Conservation (phyloP, 805 yeast species). For the Candida krabiensis region DNA sequence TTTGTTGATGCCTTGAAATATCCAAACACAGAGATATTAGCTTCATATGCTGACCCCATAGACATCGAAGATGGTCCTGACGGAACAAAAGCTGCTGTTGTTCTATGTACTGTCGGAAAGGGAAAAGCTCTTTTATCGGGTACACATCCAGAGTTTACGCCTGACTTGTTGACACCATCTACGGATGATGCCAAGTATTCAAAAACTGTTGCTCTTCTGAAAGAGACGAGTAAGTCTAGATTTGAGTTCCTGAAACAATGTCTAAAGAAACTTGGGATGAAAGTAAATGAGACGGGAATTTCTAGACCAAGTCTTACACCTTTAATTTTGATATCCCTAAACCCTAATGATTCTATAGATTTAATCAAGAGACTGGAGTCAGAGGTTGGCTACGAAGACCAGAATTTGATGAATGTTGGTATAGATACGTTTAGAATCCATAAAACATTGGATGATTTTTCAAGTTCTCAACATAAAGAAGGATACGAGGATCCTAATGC, state of each 20-base stretch:
- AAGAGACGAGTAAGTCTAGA: constrained; percentile 47
- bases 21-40: constrained; percentile 67
- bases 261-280: constrained; percentile 61
- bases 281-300: constrained; percentile 55
- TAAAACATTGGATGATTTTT: constrained; percentile 34
- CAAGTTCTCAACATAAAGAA: constrained; percentile 29
- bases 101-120: constrained; percentile 63
- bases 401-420: constrained; percentile 47
- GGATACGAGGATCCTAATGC: constrained; percentile 55
- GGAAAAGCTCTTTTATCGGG: constrained; percentile 82
- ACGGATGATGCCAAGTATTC: constrained; percentile 25
- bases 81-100: constrained; percentile 62
- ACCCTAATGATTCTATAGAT: constrained; percentile 28
- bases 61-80: constrained; percentile 44
- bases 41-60: constrained; percentile 56
- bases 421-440: constrained; percentile 58
- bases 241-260: constrained; percentile 55
- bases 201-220: constrained; percentile 41
- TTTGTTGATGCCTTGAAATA: constrained; percentile 72
- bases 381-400: constrained; percentile 37
- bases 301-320: constrained; percentile 71
- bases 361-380: constrained; percentile 35
- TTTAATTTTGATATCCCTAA: constrained; percentile 49
- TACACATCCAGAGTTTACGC: constrained; percentile 85
- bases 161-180: constrained; percentile 43